Conservation (phyloP, 2,329 filamentous ascomycete genomes). For the Cercospora zeina region DNA sequence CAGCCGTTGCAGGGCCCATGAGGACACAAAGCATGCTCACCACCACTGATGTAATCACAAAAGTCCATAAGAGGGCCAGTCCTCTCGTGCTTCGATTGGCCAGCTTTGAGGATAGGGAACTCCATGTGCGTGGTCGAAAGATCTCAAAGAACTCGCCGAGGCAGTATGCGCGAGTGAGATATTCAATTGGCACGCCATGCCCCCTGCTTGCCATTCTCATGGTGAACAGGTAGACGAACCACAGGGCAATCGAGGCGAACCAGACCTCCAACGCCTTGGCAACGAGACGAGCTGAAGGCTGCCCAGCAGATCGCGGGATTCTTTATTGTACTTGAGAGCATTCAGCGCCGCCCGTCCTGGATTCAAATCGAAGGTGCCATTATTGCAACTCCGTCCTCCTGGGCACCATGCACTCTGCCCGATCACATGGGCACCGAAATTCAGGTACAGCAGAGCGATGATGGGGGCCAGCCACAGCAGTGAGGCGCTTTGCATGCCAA, state of each 20-base stretch:
- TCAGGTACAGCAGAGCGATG: constrained; percentile 33
- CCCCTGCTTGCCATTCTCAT: constrained; percentile 31
- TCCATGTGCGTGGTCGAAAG: neutral
- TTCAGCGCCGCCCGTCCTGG: neutral
- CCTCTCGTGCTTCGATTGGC: neutral
- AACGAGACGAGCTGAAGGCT: constrained; percentile 37
- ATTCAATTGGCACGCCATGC: constrained; percentile 36
- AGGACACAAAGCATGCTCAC: neutral
- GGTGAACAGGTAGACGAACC: constrained; percentile 36
- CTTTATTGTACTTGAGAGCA: neutral
- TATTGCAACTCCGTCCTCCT: constrained; percentile 23
- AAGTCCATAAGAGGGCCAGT: neutral
- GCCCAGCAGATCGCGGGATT: constrained; percentile 31
- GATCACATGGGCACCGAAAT: constrained; percentile 34
- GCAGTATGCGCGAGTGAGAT: constrained; percentile 26
- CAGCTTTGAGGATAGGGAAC: neutral
- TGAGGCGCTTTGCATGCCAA: constrained; percentile 25
- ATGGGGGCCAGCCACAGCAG: constrained; percentile 38
- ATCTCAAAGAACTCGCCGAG: neutral
- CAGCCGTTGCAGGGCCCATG: constrained; percentile 32
- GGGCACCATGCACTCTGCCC: constrained; percentile 38
- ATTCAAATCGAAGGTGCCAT: constrained; percentile 14
- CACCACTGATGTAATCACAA: neutral
- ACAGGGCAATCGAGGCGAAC: constrained; percentile 36
- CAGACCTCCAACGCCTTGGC: constrained; percentile 40